These are phyloP conservation scores for Oryza punctata DNA, from an alignment of 176 grass and related monocot genomes.

Conservation along the genomic window DNA sequence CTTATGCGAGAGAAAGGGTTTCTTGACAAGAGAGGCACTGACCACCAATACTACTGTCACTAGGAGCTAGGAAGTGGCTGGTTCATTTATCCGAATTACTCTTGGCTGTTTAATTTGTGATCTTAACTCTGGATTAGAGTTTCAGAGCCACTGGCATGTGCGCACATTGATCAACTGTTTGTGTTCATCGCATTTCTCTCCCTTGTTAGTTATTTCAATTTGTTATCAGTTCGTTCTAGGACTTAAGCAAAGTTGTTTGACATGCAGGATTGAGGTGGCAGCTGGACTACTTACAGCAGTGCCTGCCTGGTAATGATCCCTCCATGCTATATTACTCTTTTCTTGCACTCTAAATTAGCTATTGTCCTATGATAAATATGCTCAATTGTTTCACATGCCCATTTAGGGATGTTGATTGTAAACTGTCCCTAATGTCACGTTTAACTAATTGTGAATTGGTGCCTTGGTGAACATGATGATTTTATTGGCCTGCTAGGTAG, in stretches of 20 bases:
- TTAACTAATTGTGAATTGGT: conserved; percentile 12
- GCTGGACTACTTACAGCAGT: conserved; percentile 89
- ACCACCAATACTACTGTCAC: background rate
- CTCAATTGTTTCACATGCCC: background rate
- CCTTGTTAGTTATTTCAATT: conserved; percentile 14
- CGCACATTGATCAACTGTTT: background rate
- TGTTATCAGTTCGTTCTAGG: background rate
- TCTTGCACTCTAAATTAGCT: conserved; percentile 3
- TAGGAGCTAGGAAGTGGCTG: background rate
- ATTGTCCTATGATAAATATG: background rate
- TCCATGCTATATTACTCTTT: background rate
- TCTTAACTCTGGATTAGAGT: conserved; percentile 21
- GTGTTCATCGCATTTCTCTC: conserved; percentile 8
- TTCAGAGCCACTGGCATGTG: background rate
- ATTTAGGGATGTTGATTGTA: background rate
- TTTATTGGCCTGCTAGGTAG: background rate
- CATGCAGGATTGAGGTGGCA: conserved; percentile 88
- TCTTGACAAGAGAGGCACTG: background rate
- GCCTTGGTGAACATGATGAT: background rate
- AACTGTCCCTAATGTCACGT: background rate
- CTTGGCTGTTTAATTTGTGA: background rate
- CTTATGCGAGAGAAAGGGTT: background rate
- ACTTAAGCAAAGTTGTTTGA: conserved; percentile 31
- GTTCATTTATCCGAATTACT: background rate
- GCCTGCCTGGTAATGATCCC: conserved; percentile 68